Evolutionary conservation across 176 grass and related monocot genomes (phyloP).

Genomic region (Lolium rigidum): DNA sequence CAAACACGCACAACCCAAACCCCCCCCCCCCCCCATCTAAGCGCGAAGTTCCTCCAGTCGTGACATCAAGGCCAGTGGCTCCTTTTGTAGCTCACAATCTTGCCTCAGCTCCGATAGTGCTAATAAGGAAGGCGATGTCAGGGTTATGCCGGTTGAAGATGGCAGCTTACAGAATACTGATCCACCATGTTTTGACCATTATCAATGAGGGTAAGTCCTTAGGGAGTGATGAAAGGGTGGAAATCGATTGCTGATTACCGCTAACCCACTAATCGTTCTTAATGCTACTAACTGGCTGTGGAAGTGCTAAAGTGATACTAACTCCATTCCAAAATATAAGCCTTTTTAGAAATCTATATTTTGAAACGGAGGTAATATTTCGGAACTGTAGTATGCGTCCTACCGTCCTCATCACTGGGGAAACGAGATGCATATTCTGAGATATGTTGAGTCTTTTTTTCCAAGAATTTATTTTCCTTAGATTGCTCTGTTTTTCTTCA

Average conservation of each 20-base stretch:
- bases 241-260: not conserved
- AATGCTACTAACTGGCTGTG: conserved; percentile 1
- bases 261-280: not conserved
- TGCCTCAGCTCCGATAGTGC: not conserved
- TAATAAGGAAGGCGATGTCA: no score
- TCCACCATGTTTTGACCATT: not conserved
- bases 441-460: not conserved
- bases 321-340: no score
- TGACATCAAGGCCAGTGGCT: not conserved
- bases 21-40: not conserved
- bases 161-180: not conserved
- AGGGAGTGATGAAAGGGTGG: not conserved
- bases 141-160: not conserved
- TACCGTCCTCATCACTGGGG: not conserved
- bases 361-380: not conserved
- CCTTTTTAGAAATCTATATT: no score
- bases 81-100: not conserved
- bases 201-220: conserved; percentile 11
- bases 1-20: not conserved
- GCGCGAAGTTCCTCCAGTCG: not conserved
- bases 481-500: not conserved
- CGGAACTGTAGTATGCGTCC: not conserved
- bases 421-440: not conserved
- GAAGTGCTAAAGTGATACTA: not conserved
- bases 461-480: not conserved